phyloP scores from a whole-genome alignment of 2,329 filamentous ascomycete genomes.

The Botrytis deweyae region DNA sequence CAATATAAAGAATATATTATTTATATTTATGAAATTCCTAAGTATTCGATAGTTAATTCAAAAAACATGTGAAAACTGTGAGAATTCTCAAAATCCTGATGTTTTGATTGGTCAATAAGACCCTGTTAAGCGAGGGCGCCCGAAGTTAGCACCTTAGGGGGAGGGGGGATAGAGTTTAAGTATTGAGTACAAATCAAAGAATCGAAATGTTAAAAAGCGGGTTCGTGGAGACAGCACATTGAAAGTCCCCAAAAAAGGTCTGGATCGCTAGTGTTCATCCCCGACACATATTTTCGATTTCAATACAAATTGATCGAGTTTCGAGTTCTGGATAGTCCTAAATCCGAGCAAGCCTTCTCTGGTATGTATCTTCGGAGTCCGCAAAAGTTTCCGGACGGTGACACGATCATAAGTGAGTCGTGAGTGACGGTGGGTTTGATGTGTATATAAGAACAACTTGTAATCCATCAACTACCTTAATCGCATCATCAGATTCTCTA shows the following conservation, averaged over 20 bases:
- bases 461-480: neutral
- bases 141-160: too few relatives aligned
- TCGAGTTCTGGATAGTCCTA: neutral
- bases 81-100: too few relatives aligned
- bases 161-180: too few relatives aligned
- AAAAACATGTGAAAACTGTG: too few relatives aligned
- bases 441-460: neutral
- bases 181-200: neutral
- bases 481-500: neutral
- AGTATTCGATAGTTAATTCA: too few relatives aligned
- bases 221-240: neutral
- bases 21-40: too few relatives aligned
- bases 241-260: neutral
- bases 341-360: neutral
- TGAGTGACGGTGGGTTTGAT: neutral
- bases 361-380: neutral
- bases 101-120: too few relatives aligned
- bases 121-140: too few relatives aligned
- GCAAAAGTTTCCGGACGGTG: neutral
- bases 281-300: neutral
- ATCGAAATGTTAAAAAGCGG: neutral
- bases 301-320: neutral
- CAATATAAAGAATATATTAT: too few relatives aligned
- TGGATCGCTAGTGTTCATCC: neutral
- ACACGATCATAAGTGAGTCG: neutral